phyloP scores from a whole-genome alignment of 768 basidiomycete genomes.

The Amyloporia xantha region DNA sequence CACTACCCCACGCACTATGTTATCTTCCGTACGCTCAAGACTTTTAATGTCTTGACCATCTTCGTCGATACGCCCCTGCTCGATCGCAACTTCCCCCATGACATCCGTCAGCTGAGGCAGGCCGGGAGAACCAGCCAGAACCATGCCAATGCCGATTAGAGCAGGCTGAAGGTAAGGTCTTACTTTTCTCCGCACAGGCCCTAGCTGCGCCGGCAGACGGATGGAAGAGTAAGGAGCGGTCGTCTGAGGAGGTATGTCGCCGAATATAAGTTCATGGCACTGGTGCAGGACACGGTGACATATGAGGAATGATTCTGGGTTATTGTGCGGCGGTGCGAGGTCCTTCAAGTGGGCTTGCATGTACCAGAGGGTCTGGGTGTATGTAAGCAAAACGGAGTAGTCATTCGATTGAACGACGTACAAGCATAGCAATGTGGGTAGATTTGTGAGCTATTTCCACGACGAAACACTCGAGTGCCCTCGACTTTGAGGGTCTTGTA shows the following conservation, averaged over 20 bases:
- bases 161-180: slow-evolving; percentile 69
- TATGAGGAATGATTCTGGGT: slow-evolving; percentile 76
- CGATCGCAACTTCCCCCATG: slow-evolving; percentile 79
- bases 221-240: slow-evolving; percentile 63
- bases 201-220: slow-evolving; percentile 40
- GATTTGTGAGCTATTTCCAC: slow-evolving; percentile 83
- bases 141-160: slow-evolving; percentile 76
- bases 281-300: slow-evolving; percentile 87
- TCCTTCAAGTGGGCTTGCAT: slow-evolving; percentile 95
- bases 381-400: neutral
- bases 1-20: slow-evolving; percentile 23
- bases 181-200: slow-evolving; percentile 54
- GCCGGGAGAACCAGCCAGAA: slow-evolving; percentile 70
- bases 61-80: slow-evolving; percentile 79
- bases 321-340: slow-evolving; percentile 48
- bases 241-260: slow-evolving; percentile 65
- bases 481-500: slow-evolving; percentile 85
- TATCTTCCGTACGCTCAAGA: slow-evolving; percentile 41
- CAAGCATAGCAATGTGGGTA: slow-evolving; percentile 92
- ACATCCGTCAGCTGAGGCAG: slow-evolving; percentile 70
- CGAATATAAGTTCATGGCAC: slow-evolving; percentile 96
- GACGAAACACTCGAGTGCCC: slow-evolving; percentile 92
- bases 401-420: slow-evolving; percentile 37
- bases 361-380: slow-evolving; percentile 85
- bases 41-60: slow-evolving; percentile 44